These are phyloP conservation scores for Hibiscus tridactylites DNA, from an alignment of 345 rosid genomes.

Conservation along the genomic window DNA sequence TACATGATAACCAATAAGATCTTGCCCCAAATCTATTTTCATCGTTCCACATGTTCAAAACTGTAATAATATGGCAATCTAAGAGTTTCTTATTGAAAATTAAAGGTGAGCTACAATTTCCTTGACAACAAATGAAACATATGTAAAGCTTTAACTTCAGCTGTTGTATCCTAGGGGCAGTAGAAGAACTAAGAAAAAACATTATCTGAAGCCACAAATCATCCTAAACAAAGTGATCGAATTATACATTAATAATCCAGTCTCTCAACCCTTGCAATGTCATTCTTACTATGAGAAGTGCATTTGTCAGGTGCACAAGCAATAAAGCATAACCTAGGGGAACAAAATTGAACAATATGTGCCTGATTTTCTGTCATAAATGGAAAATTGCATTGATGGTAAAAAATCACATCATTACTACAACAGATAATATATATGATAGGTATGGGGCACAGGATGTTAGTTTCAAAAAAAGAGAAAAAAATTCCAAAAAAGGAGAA, in stretches of 20 bases:
- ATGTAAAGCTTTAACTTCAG: not conserved
- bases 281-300: not conserved
- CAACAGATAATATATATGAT: too few species aligned
- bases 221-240: not conserved
- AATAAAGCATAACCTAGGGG: not conserved
- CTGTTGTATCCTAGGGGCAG: not conserved
- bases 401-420: too few species aligned
- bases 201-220: not conserved
- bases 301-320: not conserved
- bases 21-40: not conserved
- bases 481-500: too few species aligned
- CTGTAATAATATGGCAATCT: not conserved
- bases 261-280: not conserved
- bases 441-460: too few species aligned
- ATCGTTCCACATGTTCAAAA: not conserved
- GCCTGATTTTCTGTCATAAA: not conserved
- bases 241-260: not conserved
- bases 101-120: not conserved
- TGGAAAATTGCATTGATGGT: not conserved
- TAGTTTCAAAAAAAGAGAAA: too few species aligned
- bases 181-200: not conserved
- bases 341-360: not conserved
- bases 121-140: not conserved
- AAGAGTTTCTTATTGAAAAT: not conserved
- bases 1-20: not conserved